Evolutionary conservation across 768 basidiomycete species (phyloP), one percentile per base, ranked within the genome.

Genomic region (Tubosaeta sp.): DNA sequence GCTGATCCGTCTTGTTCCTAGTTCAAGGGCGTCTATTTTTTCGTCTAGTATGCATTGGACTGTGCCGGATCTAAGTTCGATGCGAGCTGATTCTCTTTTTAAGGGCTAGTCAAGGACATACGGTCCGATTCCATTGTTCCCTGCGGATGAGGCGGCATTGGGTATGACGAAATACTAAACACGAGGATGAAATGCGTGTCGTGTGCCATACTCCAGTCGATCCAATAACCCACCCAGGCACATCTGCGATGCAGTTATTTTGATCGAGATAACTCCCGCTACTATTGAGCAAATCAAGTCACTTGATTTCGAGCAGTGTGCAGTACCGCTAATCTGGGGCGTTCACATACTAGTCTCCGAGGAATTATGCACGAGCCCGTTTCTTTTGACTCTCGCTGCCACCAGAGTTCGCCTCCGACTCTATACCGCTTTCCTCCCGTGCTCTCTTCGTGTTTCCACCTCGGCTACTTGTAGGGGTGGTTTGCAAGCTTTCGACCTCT

Each of bases 91-190:
- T 35, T 27, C 24, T 5, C 47, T 25, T 11, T 27, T 52, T 38
- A 43, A 64, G 87, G 84, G 79, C 84, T 31, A 67, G 86, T 55
- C 84, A 29, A 24, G 64, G 77, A 89, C 50, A 84, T 93, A 14
- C 81, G 84, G 35, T 86, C 88, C 14, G 90, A 91, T 68, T 92
- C 89, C 0, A 78, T 84, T 91, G 6, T 81, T 81, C 47, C 85
- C 88, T 44, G 87, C 87, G 31, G 73, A 78, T 56, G 75, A 84
- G 57, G 83, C 91, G 6, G 82, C 83, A 16, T 27, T 14, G 34
- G 21, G 8, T 21, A n/a, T 32, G 44, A 22, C 19, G 21, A 4
- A 25, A 24, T 14, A 31, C 75, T 91, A 16, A 78, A 90, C 53
- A 75, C 76, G 93, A 13, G 35, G 87, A 92, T 66, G 86, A 89